Evolutionary conservation across 2,329 filamentous ascomycete species (phyloP), one percentile per base, ranked within the genome.

Genomic region (Epichloe aotearoae): DNA sequence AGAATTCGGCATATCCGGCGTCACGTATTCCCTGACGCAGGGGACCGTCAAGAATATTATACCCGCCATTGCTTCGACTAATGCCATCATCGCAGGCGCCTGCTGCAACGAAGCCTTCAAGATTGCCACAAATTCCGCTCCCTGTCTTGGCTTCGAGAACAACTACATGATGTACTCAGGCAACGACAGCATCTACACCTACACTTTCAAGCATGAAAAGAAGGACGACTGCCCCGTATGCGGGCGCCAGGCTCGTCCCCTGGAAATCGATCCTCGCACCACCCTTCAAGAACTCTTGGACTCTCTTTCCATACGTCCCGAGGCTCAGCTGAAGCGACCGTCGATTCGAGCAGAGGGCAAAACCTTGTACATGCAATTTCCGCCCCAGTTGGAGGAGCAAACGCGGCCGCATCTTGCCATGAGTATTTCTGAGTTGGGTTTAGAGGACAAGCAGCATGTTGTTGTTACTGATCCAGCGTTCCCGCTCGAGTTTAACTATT

Each of bases 161-260:
- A 95, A 95, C 66, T 98, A 98, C 71, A 97, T 97, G 90, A 95
- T 96, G 87, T 98, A 98, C 67, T 95, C 88, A 12, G 93, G 94
- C 45, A 90, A 97, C 62, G 91, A 95, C 62, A 80, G 86, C 57
- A 85, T 98, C 57, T 98, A 98, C 72, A 98, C 93, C 0, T 96
- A 95, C 68, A 98, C 93, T 0, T 98, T 97, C 66, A 84, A 89
- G 61, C 89, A 95, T 61, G 85, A 96, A 69, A 88, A 86, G 72
- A 97, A 96, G 67, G 78, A 84, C 15, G 93, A 97, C 67, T 98
- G 93, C 57, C 89, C 93, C 2, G 93, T 97, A 6, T 98, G 93
- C 62, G 90, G 91, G 17, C 86, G 88, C 49, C 70, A 88, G 52
- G 82, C 93, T 4, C 84, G 88, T 49, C 83, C 84, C 26, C 73